Conservation (phyloP, 2,329 filamentous ascomycete species). For the Colletotrichum incanum region DNA sequence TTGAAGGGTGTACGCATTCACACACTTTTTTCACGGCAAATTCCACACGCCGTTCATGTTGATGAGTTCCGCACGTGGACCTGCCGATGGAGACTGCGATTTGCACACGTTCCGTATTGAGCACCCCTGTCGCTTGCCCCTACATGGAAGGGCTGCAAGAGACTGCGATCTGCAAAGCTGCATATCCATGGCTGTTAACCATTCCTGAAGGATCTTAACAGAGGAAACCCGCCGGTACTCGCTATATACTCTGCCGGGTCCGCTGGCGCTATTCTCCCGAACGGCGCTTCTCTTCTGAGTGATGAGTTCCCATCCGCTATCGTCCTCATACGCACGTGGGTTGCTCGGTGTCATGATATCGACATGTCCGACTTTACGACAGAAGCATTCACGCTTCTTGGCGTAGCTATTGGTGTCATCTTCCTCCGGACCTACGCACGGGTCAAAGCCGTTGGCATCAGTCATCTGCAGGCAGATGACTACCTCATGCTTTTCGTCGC, state of each 20-base stretch:
- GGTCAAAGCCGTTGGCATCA: slow-evolving; percentile 62
- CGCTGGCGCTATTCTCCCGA: background rate
- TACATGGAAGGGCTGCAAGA: slow-evolving; percentile 6
- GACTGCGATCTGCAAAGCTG: slow-evolving; percentile 25
- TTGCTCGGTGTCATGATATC: slow-evolving; percentile 12
- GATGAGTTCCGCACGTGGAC: slow-evolving; percentile 4
- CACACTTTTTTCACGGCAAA: background rate
- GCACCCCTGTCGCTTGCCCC: slow-evolving; percentile 14
- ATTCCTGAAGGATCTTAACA: background rate
- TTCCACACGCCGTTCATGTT: slow-evolving; percentile 1
- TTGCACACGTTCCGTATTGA: background rate
- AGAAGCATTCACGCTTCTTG: slow-evolving; percentile 62
- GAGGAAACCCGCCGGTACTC: background rate
- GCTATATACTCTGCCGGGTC: slow-evolving; percentile 23
- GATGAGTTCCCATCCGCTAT: background rate
- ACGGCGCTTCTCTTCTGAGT: background rate
- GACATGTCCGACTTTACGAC: slow-evolving; percentile 48
- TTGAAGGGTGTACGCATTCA: background rate
- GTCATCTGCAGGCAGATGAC: slow-evolving; percentile 70
- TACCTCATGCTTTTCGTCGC: slow-evolving; percentile 56
- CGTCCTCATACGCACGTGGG: background rate
- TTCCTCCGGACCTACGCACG: slow-evolving; percentile 66
- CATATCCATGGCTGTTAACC: background rate
- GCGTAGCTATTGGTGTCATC: slow-evolving; percentile 65
- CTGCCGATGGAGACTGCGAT: slow-evolving; percentile 7